Percentiles rank a stretch among this genome's conserved stretches.
Conservation (phyloP, 2,329 filamentous ascomycete genomes). For the Talaromyces sp. region DNA sequence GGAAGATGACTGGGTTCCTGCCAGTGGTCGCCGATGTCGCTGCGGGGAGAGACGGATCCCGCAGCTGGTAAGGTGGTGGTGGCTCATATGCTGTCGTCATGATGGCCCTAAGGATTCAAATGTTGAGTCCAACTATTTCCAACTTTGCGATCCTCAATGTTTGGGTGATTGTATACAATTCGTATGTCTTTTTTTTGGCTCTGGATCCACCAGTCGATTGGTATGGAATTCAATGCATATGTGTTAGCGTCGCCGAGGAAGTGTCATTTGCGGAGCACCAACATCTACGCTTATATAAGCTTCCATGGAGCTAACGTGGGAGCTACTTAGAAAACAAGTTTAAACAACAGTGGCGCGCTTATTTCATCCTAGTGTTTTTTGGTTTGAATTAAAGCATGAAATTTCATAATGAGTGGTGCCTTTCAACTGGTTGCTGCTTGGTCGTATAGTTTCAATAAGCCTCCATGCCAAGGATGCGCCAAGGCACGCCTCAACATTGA, state of each 20-base stretch:
- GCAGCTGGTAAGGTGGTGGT: background rate
- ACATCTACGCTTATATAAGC: background rate
- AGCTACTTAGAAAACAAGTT: too few species aligned
- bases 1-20: background rate
- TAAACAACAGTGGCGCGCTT: too few species aligned
- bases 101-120: background rate
- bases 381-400: too few species aligned
- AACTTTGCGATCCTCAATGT: background rate
- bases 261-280: too few species aligned
- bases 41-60: background rate
- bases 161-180: background rate
- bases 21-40: background rate
- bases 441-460: too few species aligned
- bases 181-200: background rate
- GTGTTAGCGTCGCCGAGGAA: background rate
- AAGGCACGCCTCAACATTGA: too few species aligned
- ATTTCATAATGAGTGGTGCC: too few species aligned
- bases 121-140: background rate
- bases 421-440: too few species aligned
- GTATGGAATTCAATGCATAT: too few species aligned
- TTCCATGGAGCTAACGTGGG: background rate
- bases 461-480: too few species aligned
- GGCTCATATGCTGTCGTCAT: background rate
- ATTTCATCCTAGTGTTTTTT: too few species aligned
- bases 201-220: background rate